These are phyloP conservation scores for Musa balbisiana DNA, from an alignment of 202 grass and related monocot species.

Conservation along the genomic window DNA sequence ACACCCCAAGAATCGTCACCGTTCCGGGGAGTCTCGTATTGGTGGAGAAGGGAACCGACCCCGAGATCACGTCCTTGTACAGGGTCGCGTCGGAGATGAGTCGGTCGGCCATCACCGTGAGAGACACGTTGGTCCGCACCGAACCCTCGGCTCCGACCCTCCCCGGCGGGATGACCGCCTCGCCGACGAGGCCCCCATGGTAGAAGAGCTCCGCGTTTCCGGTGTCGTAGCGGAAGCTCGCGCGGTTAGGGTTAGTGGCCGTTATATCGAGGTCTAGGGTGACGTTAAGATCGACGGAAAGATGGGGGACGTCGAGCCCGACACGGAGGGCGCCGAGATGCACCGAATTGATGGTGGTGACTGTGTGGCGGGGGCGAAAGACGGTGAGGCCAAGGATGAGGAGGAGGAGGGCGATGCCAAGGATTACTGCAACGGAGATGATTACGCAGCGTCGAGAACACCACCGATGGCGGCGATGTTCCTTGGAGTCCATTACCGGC, in stretches of 20 bases:
- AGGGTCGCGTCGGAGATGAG: slow-evolving; percentile 22
- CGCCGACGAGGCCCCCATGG: slow-evolving; percentile 10
- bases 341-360: background rate
- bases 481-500: background rate
- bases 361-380: slow-evolving; percentile 14
- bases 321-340: background rate
- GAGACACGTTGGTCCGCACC: background rate
- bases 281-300: slow-evolving; percentile 18
- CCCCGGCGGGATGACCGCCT: slow-evolving; percentile 14
- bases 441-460: background rate
- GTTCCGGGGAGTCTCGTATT: slow-evolving; percentile 35
- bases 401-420: background rate
- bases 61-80: slow-evolving; percentile 27
- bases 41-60: slow-evolving; percentile 29
- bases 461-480: background rate
- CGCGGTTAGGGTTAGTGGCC: slow-evolving; percentile 23
- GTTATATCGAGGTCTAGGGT: slow-evolving; percentile 10
- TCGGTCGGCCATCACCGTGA: slow-evolving; percentile 31
- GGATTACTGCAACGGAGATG: background rate
- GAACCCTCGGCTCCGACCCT: slow-evolving; percentile 10
- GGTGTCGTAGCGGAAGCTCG: slow-evolving; percentile 17
- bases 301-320: slow-evolving; percentile 13
- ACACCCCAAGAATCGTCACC: slow-evolving; percentile 26
- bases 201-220: slow-evolving; percentile 17
- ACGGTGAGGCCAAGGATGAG: slow-evolving; percentile 7